Evolutionary conservation across 1,139 yeast species (phyloP).

Genomic region (Debaryomycetaceae sp.): DNA sequence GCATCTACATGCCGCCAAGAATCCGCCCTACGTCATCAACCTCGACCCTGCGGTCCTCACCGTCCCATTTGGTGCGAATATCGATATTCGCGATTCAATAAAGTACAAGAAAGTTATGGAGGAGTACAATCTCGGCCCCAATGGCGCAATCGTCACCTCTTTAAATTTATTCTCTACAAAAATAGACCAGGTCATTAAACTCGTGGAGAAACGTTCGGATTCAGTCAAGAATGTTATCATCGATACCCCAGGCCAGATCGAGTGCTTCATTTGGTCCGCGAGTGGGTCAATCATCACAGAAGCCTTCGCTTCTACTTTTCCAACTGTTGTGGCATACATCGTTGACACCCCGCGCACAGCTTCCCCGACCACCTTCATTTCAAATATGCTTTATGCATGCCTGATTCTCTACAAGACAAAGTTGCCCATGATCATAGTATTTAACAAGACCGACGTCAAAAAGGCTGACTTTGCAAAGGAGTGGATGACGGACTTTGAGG

Average conservation of each 20-base stretch:
- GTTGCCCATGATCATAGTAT: constrained; percentile 92
- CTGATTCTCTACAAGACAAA: constrained; percentile 93
- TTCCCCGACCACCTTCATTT: constrained; percentile 93
- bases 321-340: constrained; percentile 90
- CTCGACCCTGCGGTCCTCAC: constrained; percentile 93
- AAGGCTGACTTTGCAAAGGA: constrained; percentile 82
- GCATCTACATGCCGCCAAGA: constrained; percentile 62
- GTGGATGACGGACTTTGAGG: constrained; percentile 97
- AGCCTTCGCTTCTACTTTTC: constrained; percentile 91
- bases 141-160: constrained; percentile 96
- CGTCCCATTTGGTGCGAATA: constrained; percentile 87
- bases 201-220: constrained; percentile 73
- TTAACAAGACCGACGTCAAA: constrained; percentile 87
- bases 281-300: constrained; percentile 95
- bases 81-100: constrained; percentile 92
- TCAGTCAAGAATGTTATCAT: constrained; percentile 63
- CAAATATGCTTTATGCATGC: constrained; percentile 97
- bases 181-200: constrained; percentile 84
- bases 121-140: constrained; percentile 85
- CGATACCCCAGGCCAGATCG: constrained; percentile 98
- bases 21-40: constrained; percentile 83
- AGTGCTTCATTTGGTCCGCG: constrained; percentile 94
- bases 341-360: constrained; percentile 94
- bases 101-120: constrained; percentile 96
- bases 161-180: constrained; percentile 87